Evolutionary conservation across 2,329 filamentous ascomycete genomes (phyloP).

Genomic region (Teratosphaeria nubilosa): DNA sequence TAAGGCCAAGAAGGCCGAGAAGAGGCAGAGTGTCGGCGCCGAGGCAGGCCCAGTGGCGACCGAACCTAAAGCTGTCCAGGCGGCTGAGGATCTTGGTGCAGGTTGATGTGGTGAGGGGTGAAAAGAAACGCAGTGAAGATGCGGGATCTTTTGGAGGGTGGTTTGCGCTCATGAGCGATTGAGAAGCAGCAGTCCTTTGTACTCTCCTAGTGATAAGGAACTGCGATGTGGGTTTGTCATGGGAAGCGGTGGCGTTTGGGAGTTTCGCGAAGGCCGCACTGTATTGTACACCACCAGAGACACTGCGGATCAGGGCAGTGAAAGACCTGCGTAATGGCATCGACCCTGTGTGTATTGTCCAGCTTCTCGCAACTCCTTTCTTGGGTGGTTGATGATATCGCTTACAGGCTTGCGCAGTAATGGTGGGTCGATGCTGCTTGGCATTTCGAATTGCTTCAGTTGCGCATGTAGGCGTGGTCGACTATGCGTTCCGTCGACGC

Average conservation of each 20-base stretch:
- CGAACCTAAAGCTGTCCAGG: background rate
- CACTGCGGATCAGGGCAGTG: background rate
- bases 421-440: too few relatives aligned
- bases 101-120: background rate
- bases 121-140: background rate
- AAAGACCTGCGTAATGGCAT: background rate
- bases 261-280: background rate
- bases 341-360: background rate
- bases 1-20: constrained; percentile 15
- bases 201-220: too few relatives aligned
- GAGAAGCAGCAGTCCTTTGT: too few relatives aligned
- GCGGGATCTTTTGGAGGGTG: background rate
- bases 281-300: background rate
- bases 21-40: constrained; percentile 3
- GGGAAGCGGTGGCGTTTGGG: background rate
- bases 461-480: too few relatives aligned
- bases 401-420: background rate
- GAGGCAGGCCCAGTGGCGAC: background rate
- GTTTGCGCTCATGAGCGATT: background rate
- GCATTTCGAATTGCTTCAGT: too few relatives aligned
- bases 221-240: background rate
- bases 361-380: background rate
- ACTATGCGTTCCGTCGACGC: too few relatives aligned
- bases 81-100: background rate
- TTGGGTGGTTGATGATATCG: background rate